Evolutionary conservation across 352 stramenopile species (phyloP), one percentile per base, ranked within the genome.

Genomic region (Globisporangium recalcitrans): DNA sequence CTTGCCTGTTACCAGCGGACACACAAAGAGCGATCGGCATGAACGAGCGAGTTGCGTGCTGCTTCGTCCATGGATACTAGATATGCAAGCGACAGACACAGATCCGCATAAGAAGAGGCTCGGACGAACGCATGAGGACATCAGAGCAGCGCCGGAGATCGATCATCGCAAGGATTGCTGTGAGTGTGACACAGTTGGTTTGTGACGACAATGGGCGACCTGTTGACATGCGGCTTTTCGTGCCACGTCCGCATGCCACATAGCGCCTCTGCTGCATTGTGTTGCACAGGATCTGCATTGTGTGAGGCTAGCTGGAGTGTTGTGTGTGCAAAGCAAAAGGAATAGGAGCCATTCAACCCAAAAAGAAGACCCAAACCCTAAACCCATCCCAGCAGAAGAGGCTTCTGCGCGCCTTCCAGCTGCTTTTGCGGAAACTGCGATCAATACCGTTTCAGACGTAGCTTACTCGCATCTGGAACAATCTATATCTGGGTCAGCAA

Each of bases 361-460:
- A 47, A 38, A 44, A 1, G 36, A 16, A 10, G 19, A 14, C 4
- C 19, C 10, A 31, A 6, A 2, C 27, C 27, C 27, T 31, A 21
- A 21, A 19, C 38, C 16, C 6, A 46, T 46, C 38, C 38, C 11
- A 38, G 22, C 52, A 38, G n/a, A 38, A 55, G 52, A 47, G 38
- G 8, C 29, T 42, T 62, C 55, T 40, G 19, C 40, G 22, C 34
- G 19, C 11, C 3, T 62, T 62, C 55, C 55, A 62, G 40, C 55
- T 53, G 55, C 19, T 53, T 62, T 24, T 24, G n/a, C n/a, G 38
- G 44, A 62, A 42, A 19, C 29, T 22, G 19, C 16, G 26, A n/a
- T 34, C 22, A 27, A 19, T 51, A 51, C 44, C 44, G 44, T 9
- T 19, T 3, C 2, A 29, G 16, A 51, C 16, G n/a, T 8, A 51